Evolutionary conservation across 805 yeast genomes (phyloP), one percentile per base, ranked within the genome.

Genomic region (Phaffomyces opuntiae): DNA sequence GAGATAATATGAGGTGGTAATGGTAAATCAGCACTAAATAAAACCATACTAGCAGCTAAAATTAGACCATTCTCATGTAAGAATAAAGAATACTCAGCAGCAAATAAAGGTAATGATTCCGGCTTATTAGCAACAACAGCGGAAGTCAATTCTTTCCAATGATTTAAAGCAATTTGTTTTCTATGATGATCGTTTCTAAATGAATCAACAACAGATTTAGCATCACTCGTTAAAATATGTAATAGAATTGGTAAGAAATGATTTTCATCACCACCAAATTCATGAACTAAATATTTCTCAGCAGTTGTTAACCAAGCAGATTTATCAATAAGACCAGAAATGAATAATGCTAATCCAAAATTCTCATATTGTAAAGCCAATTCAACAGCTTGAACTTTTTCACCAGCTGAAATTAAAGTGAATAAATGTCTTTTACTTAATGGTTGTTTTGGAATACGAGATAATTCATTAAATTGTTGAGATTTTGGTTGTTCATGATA

Each of bases 301-400:
- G 83, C 81, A 3, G 83, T 74, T 32, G 66, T 64, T 6, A 76
- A 63, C 76, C 85, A 82, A 35, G 71, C 69, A 4, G 78, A 81
- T 19, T 77, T 75, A 3, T 93, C 83, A 26, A 79, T 66, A 16
- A 87, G 62, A 49, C 81, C 75, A 1, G 95, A 81, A 42, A 90
- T 67, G 29, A 88, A 60, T 45, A 91, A 64, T 0, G 96, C 84
- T 62, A 89, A 69, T 0, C 91, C 80, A 83, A 87, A 90, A 52
- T 87, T 86, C 9, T 78, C 75, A 44, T 77, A 75, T 2, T 74
- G 68, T 17, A 89, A 60, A 1, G 93, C 81, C 45, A 71, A 66
- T 24, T 73, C 69, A 40, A 89, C 63, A 0, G 96, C 96, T 6
- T 71, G 74, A 13, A 75, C 78, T 24, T 80, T 75, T 46, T 81